Evolutionary conservation across 768 basidiomycete species (phyloP), one percentile per base, ranked within the genome.

Genomic region (Tulasnella sp.): DNA sequence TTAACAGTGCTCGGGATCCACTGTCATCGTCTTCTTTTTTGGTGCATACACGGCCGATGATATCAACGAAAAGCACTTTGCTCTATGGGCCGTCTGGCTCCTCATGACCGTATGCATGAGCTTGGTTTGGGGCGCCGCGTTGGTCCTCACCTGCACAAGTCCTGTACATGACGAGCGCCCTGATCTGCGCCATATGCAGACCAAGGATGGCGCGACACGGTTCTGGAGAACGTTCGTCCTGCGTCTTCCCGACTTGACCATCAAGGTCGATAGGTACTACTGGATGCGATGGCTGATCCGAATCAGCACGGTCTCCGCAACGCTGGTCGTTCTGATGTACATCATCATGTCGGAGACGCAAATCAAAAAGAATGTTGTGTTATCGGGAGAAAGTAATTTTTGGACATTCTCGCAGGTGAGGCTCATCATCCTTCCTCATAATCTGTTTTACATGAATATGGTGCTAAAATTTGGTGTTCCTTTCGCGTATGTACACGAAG

Each of bases 71-170:
- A 24, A 61, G n/a, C 22, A 50, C 8, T 27, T 29, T 30, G 46
- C n/a, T 25, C 54, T 48, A 30, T 61, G 53, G 52, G 49, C 60
- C 3, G 4, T 55, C 12, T 61, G 60, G 60, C 53, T 61, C 5
- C 60, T 61, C n/a, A 43, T 61, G 25, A 43, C 24, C 41, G 27
- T 61, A 4, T 59, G 25, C 17, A 30, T 19, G 2, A 49, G 29
- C 4, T 17, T 50, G n/a, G 49, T 59, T 2, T 59, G 44, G 11
- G 57, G 46, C 29, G 57, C 44, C 22, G 54, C 44, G 15, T 43
- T 56, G 54, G 54, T 56, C 42, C 44, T 56, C 24, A 43, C 54
- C 24, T 56, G 54, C 24, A 34, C 24, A 31, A 38, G 30, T 8
- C 7, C 30, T n/a, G 48, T 59, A 25, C 57, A 59, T 15, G 48